Evolutionary conservation across 352 stramenopile genomes (phyloP).

Genomic region (Phytophthora ramorum): DNA sequence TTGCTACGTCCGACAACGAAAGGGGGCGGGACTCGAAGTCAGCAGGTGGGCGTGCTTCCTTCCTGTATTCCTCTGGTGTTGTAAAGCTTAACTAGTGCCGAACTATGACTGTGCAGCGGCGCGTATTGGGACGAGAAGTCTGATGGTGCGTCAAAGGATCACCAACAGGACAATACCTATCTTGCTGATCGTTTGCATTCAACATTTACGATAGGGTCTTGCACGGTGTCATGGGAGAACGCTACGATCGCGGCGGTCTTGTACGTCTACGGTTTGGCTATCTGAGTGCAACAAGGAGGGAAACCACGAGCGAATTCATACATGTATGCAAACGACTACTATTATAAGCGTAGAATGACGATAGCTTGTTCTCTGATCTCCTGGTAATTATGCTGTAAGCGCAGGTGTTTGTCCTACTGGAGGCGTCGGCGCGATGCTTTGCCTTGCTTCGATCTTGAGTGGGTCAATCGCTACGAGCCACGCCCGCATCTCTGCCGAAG

Average conservation of each 20-base stretch:
- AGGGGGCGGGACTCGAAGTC: constrained; percentile 68
- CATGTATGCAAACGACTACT: constrained; percentile 15
- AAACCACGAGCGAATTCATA: constrained; percentile 5
- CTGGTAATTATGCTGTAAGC: constrained; percentile 35
- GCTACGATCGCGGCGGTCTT: constrained; percentile 69
- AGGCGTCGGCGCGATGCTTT: constrained; percentile 24
- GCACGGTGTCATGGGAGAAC: constrained; percentile 82
- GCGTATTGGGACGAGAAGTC: constrained; percentile 82
- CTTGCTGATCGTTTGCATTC: constrained; percentile 2
- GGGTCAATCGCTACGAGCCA: constrained; percentile 80
- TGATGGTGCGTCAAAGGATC: constrained; percentile 45
- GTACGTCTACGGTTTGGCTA: constrained; percentile 75
- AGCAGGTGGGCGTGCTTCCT: constrained; percentile 36
- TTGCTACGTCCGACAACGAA: constrained; percentile 72
- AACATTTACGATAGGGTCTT: constrained; percentile 46
- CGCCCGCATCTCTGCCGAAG: constrained; percentile 61
- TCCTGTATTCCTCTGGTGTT: background rate
- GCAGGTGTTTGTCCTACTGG: constrained; percentile 28
- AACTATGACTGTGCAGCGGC: constrained; percentile 28
- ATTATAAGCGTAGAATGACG: background rate
- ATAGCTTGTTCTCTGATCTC: background rate
- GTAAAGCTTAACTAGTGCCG: background rate
- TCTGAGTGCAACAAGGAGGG: constrained; percentile 4
- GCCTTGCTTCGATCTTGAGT: constrained; percentile 61
- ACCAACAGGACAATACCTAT: background rate